Percentiles rank a stretch among this genome's conserved stretches.
These are phyloP conservation scores for Populus tremula DNA, from an alignment of 345 rosid species.

Conservation along the genomic window DNA sequence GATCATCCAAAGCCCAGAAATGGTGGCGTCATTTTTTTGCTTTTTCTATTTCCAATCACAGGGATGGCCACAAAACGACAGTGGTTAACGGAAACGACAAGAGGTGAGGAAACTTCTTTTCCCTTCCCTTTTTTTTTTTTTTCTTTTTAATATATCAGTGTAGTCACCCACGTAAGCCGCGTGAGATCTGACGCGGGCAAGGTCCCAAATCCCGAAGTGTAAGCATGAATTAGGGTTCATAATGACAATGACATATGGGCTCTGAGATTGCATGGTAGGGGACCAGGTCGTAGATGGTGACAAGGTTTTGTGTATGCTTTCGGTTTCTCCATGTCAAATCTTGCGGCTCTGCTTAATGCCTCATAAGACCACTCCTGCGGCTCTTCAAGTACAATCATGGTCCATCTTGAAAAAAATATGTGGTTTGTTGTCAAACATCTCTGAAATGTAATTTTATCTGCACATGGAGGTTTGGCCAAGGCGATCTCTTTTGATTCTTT, in stretches of 20 bases:
- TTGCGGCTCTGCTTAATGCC: background rate
- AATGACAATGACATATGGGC: background rate
- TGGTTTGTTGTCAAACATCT: background rate
- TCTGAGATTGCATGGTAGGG: constrained; percentile 1
- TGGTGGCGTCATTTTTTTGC: background rate
- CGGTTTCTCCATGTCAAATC: background rate
- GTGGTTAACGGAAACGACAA: background rate
- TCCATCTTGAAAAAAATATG: background rate
- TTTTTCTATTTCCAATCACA: background rate
- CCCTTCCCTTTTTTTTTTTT: background rate
- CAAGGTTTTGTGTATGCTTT: background rate
- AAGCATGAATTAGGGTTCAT: background rate
- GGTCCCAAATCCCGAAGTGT: background rate
- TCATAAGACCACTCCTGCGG: background rate
- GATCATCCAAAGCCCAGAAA: constrained; percentile 20
- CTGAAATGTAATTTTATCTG: background rate
- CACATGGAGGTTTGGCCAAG: background rate
- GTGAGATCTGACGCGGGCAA: constrained; percentile 29
- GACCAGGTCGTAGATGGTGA: background rate
- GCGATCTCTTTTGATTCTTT: background rate
- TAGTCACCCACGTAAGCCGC: constrained; percentile 25
- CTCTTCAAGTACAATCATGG: constrained; percentile 14
- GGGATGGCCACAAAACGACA: background rate
- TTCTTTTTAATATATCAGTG: background rate
- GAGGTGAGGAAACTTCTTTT: constrained; percentile 3